A percentile compares a stretch with the other conserved stretches of the same genome.
These are phyloP conservation scores for Aspergillus avenaceus DNA, from an alignment of 495 filamentous ascomycete species.

Conservation along the genomic window DNA sequence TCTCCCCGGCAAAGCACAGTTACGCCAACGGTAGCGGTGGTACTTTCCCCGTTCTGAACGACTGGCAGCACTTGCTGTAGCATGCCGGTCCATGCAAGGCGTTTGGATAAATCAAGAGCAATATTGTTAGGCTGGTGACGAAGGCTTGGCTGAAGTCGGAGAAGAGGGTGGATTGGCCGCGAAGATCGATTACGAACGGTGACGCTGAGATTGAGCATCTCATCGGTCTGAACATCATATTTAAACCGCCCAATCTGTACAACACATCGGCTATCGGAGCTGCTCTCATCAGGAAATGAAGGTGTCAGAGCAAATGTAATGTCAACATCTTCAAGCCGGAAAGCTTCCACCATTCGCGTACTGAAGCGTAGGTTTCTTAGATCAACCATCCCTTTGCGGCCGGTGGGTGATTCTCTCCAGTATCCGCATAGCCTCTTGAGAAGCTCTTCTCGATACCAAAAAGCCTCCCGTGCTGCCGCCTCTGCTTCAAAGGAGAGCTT, in stretches of 20 bases:
- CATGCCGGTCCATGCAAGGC: constrained; percentile 79
- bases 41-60: constrained; percentile 50
- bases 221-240: constrained; percentile 61
- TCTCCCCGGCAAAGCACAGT: constrained; percentile 72
- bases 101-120: constrained; percentile 78
- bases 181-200: constrained; percentile 68
- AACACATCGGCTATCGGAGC: constrained; percentile 14
- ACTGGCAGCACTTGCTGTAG: constrained; percentile 68
- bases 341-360: constrained; percentile 75
- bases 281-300: constrained; percentile 12
- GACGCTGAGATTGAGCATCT: constrained; percentile 65
- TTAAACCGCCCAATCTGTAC: constrained; percentile 41
- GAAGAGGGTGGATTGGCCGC: constrained; percentile 62
- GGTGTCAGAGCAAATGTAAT: constrained; percentile 56
- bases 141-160: constrained; percentile 74
- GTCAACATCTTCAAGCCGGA: constrained; percentile 75
- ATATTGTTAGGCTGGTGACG: constrained; percentile 67
- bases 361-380: constrained; percentile 68
- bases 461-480: constrained; percentile 72
- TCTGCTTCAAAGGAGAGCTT: constrained; percentile 77
- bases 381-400: constrained; percentile 66
- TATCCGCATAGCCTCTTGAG: constrained; percentile 64
- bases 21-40: constrained; percentile 57
- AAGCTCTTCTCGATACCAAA: constrained; percentile 88
- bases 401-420: constrained; percentile 62